Conservation (phyloP, 805 yeast species). For the Cyberlindnera nakhonratchasimensis region DNA sequence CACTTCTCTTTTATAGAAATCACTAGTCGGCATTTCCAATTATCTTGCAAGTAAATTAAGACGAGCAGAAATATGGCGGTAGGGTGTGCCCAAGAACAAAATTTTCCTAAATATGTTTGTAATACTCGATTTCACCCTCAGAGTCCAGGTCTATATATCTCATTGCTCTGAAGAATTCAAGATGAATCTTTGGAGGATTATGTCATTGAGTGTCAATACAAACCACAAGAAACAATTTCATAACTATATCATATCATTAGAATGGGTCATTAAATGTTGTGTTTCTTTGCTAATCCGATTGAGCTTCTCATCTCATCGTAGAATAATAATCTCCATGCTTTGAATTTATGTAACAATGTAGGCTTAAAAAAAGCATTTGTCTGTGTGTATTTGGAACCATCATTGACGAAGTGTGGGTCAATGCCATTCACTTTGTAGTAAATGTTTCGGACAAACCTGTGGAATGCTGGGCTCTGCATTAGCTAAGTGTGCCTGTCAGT, state of each 20-base stretch:
- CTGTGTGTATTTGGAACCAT: slow-evolving; percentile 34
- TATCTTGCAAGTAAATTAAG: slow-evolving; percentile 9
- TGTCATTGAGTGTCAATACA: no score
- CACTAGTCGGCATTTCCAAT: slow-evolving; percentile 27
- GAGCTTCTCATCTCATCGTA: slow-evolving; percentile 55
- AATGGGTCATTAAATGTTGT: slow-evolving; percentile 10
- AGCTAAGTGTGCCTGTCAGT: slow-evolving; percentile 29
- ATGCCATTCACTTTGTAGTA: slow-evolving; percentile 62
- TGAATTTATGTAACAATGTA: slow-evolving; percentile 49
- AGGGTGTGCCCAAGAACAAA: slow-evolving; percentile 18
- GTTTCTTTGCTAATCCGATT: slow-evolving; percentile 42
- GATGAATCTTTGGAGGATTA: slow-evolving; percentile 22
- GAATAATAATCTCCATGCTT: slow-evolving; percentile 59
- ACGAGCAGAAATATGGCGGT: slow-evolving; percentile 3
- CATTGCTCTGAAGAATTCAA: slow-evolving; percentile 26
- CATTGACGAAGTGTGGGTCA: slow-evolving; percentile 31
- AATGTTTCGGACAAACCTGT: slow-evolving; percentile 56
- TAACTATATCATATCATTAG: no score
- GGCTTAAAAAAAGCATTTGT: slow-evolving; percentile 36
- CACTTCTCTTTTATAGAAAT: slow-evolving; percentile 26
- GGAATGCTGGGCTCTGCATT: slow-evolving; percentile 55
- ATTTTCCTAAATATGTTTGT: slow-evolving; percentile 29
- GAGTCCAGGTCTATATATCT: slow-evolving; percentile 15
- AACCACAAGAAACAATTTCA: no score
- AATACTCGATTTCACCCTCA: slow-evolving; percentile 22